Base-by-base conservation (phyloP, 371 early-diverging fungal genomes). In the Ordospora colligata region DNA sequence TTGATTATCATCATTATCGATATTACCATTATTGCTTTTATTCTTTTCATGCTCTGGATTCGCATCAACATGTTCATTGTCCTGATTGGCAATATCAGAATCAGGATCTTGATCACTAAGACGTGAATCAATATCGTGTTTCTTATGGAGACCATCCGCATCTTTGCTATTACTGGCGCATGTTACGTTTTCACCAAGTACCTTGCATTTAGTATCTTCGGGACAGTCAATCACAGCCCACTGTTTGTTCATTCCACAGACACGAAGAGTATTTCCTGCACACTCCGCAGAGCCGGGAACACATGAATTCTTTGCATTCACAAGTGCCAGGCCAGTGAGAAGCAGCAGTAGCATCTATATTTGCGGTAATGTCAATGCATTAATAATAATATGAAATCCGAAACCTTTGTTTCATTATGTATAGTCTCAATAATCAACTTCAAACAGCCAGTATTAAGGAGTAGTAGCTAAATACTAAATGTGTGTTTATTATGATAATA, bases 181-280 rank as follows among this genome's bases (percentile, higher is more conserved):
- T 7, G 62, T 14, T 23, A 79, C 52, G 10, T 25, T 42, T 19
- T 54, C 62, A 17, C 73, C 63, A 25, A 53, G 63, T n/a, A 77
- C 51, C 11, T 19, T n/a, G 62, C 82, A 82, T 22, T 47, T 42
- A 8, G 69, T 76, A 14, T 53, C 73, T 19, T 54, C 25, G 10
- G 83, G 81, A 50, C 83, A 83, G 40, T 80, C 78, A 17, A 69
- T 68, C 12, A 43, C 21, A 19, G 78, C 51, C 77, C 77, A 80
- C 7, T 74, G 45, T 12, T 76, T 78, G 42, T 78, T 75, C 45
- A 75, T 62, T 54, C 73, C 80, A 64, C 83, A 83, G 17, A 80
- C 53, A 11, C 69, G 50, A 62, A 80, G 50, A 25, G 63, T 71
- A 50, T 80, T 78, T 43, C 66, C 73, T 14, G 19, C 50, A 71